Evolutionary conservation across 257 asterid species (phyloP), one percentile per base, ranked within the genome.

Genomic region (Jasminum sambac): DNA sequence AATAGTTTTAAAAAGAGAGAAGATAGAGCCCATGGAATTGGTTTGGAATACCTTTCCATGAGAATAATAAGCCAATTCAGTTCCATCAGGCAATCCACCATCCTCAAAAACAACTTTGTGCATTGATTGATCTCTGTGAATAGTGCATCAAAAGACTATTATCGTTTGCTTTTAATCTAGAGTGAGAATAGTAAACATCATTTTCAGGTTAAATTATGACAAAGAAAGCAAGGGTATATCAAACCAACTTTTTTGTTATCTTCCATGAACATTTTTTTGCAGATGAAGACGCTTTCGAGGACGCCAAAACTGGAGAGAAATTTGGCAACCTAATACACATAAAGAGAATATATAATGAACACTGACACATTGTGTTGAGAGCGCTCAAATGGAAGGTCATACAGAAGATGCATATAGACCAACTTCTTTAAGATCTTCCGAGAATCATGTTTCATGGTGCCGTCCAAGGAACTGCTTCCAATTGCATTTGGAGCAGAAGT

Each of bases 51-150:
- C 99, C 96, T 91, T 90, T 76, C 99, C 99, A 73, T 87, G 86
- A 72, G 99, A 91, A 81, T 83, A 95, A 78, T 95, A 95, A 63
- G 89, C 86, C 73, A 95, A 89, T 81, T 89, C 99, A 63, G 94
- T 84, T 75, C 99, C 99, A 80, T 95, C 95, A 21, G 97, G 99
- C 81, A 95, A 81, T 75, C 97, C 97, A 75, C 84, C 95, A 70
- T 85, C 81, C 85, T 91, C 95, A 60, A 95, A 95, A 64, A 95
- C 97, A 79, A 91, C 81, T 81, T 79, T 83, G 89, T 95, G 96
- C 96, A 95, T 89, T 79, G 83, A 85, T 83, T 89, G 97, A 84
- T 91, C 99, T 79, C 99, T 95, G 80, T 63, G 62, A 37, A 55
- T 64, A 80, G 74, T n/a, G 64, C 23, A 71, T 57, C 60, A 71